Percentiles rank a stretch among this genome's conserved stretches.
These are phyloP conservation scores for Capsicum chinense DNA, from an alignment of 257 asterid species.

Conservation along the genomic window DNA sequence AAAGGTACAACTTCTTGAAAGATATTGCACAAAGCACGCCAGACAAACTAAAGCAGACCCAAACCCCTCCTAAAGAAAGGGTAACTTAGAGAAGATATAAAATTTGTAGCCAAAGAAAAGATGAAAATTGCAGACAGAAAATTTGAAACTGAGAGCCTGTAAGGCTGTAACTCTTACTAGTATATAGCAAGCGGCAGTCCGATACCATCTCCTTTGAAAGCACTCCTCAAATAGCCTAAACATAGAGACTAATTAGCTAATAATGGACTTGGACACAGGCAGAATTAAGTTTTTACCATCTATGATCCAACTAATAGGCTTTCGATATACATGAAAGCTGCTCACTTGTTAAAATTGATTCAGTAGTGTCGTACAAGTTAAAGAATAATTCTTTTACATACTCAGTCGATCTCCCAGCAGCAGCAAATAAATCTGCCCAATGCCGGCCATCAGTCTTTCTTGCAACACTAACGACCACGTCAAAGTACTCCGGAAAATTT, in stretches of 20 bases:
- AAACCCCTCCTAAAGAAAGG: neutral
- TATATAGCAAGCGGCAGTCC: constrained; percentile 64
- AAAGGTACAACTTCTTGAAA: neutral
- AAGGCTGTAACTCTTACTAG: constrained; percentile 42
- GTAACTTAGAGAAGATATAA: neutral
- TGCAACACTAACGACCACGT: constrained; percentile 99
- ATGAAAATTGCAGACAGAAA: constrained; percentile 17
- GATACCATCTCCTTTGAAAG: constrained; percentile 62
- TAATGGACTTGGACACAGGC: neutral
- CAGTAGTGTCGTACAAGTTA: constrained; percentile 21
- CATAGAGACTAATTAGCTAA: constrained; percentile 27
- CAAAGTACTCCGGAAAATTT: constrained; percentile 91
- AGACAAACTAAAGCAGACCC: constrained; percentile 27
- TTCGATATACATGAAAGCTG: constrained; percentile 10
- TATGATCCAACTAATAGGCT: neutral
- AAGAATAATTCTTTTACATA: constrained; percentile 48
- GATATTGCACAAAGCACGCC: constrained; percentile 35
- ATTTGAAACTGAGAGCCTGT: constrained; percentile 25
- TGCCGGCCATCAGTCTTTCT: constrained; percentile 99
- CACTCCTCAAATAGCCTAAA: constrained; percentile 60
- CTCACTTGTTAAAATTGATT: neutral
- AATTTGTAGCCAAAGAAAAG: constrained; percentile 7
- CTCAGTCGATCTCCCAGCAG: constrained; percentile 99
- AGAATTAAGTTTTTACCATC: neutral
- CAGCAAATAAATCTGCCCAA: constrained; percentile 96